A percentile compares a stretch with the other conserved stretches of the same genome.
Evolutionary conservation across 208 protist species (phyloP).

Genomic region (Trypanosoma congolense): DNA sequence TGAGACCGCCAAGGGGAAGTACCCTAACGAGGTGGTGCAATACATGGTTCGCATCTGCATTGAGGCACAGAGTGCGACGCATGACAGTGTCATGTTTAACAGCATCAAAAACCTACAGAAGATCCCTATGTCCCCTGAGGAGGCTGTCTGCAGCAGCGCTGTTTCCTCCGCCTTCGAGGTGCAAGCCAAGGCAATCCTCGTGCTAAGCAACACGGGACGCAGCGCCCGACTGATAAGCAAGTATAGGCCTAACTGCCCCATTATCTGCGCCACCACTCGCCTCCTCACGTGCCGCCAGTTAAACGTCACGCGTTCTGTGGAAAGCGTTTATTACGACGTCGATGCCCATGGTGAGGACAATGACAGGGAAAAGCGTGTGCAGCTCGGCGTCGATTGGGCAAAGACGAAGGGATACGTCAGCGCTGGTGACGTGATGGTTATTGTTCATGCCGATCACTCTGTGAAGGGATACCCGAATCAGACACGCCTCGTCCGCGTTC

Average conservation of each 20-base stretch:
- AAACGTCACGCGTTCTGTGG: slow-evolving; percentile 71
- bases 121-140: slow-evolving; percentile 75
- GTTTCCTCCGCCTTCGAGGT: slow-evolving; percentile 94
- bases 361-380: slow-evolving; percentile 71
- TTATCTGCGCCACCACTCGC: slow-evolving; percentile 90
- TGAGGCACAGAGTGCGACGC: slow-evolving; percentile 78
- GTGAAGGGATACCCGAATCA: slow-evolving; percentile 88
- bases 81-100: slow-evolving; percentile 77
- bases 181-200: slow-evolving; percentile 85
- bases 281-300: slow-evolving; percentile 83
- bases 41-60: slow-evolving; percentile 94
- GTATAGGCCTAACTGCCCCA: slow-evolving; percentile 93
- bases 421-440: slow-evolving; percentile 63
- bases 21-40: slow-evolving; percentile 93
- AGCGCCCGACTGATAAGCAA: slow-evolving; percentile 94
- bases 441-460: slow-evolving; percentile 79
- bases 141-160: slow-evolving; percentile 91
- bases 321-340: slow-evolving; percentile 73
- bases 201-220: slow-evolving; percentile 89
- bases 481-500: slow-evolving; percentile 52
- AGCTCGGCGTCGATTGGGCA: slow-evolving; percentile 46
- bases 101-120: slow-evolving; percentile 81
- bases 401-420: slow-evolving; percentile 55
- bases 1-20: slow-evolving; percentile 97
- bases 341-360: slow-evolving; percentile 55